Evolutionary conservation across 1,284 basidiomycete species (phyloP).

Genomic region (Ustilago bromivora): DNA sequence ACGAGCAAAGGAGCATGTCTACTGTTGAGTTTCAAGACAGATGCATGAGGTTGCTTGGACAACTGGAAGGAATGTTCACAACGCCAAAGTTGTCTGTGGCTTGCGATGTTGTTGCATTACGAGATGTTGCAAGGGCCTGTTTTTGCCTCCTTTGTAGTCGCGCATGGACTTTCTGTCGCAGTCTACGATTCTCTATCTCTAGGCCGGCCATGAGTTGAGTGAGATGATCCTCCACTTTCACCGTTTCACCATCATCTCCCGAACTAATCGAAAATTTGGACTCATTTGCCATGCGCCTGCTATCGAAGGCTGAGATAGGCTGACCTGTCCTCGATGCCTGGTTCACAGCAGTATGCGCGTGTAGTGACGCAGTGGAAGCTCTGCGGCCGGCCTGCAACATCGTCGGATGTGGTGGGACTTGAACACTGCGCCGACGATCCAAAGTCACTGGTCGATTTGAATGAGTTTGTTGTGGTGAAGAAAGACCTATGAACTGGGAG

Average conservation of each 20-base stretch:
- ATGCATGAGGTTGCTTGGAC: background rate
- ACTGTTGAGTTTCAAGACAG: background rate
- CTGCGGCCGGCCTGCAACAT: background rate
- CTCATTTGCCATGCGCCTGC: background rate
- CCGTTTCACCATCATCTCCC: background rate
- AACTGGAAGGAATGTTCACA: background rate
- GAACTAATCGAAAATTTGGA: background rate
- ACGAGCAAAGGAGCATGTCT: background rate
- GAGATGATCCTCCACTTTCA: slow-evolving; percentile 10
- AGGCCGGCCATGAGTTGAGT: slow-evolving; percentile 9
- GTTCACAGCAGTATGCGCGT: background rate
- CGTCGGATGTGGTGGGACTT: background rate
- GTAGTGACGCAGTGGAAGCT: background rate
- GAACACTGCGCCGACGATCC: slow-evolving; percentile 5
- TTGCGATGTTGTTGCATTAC: background rate
- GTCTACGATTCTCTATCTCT: slow-evolving; percentile 14
- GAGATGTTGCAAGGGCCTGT: background rate
- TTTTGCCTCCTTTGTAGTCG: background rate
- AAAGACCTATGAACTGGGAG: background rate
- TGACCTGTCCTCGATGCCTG: background rate
- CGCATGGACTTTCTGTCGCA: slow-evolving; percentile 11
- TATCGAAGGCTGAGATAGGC: background rate
- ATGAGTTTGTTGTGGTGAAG: background rate
- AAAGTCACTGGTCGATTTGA: background rate
- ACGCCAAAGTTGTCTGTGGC: background rate